These are phyloP conservation scores for Aegilops longissima DNA, from an alignment of 176 grass and related monocot species.

Conservation along the genomic window DNA sequence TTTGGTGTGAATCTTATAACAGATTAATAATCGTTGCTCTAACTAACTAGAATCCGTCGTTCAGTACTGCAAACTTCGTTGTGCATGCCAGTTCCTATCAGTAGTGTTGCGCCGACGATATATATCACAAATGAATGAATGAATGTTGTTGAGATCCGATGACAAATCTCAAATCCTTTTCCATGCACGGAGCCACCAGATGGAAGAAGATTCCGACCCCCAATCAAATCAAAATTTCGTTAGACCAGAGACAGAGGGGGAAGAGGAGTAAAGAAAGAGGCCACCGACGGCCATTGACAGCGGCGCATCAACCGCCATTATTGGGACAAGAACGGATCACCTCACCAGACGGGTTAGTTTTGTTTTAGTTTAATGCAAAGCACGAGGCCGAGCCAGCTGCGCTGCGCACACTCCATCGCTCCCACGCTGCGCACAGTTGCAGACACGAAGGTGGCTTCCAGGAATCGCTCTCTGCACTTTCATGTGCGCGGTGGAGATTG, in stretches of 20 bases:
- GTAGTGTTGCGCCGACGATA: no score
- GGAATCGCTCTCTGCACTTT: no score
- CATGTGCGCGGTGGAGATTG: no score
- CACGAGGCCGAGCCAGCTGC: conserved; percentile 13
- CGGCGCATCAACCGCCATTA: conserved; percentile 41
- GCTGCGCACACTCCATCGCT: not conserved
- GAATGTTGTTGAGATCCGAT: not conserved
- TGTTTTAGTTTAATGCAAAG: conserved; percentile 26
- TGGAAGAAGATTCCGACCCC: not conserved
- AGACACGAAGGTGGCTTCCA: no score
- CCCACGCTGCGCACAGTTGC: not conserved
- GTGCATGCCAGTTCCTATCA: no score
- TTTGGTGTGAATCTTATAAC: no score
- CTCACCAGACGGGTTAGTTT: not conserved
- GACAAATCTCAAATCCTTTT: conserved; percentile 14
- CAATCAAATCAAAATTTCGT: not conserved
- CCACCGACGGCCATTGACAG: conserved; percentile 51
- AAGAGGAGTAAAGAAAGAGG: not conserved
- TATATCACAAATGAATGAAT: not conserved
- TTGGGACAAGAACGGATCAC: conserved; percentile 52
- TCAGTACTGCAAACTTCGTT: no score
- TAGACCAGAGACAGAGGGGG: not conserved
- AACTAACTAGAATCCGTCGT: no score
- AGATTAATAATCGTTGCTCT: no score
- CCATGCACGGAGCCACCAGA: not conserved